Base-by-base conservation (phyloP, 805 yeast species). In the Nakazawaea wickerhamii region DNA sequence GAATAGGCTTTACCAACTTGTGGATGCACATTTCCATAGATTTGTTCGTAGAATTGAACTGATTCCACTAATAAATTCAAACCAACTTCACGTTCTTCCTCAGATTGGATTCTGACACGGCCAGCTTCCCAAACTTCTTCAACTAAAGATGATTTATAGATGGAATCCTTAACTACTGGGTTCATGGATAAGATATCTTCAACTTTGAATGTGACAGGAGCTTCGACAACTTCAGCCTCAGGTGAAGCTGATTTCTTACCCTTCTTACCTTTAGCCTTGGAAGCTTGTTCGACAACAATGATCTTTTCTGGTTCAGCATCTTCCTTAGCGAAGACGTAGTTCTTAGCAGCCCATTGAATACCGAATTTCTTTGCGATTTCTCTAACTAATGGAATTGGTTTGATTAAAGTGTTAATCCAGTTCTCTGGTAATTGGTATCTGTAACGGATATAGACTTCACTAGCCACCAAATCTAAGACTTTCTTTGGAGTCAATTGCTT, bases 351-450 rank as follows among this genome's bases (percentile, higher is more conserved):
- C 85, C 95, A 82, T 67, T 93, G 99, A 41, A 91, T 77, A 63
- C 98, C 98, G 52, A 81, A 77, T 62, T 85, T 84, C 41, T 68
- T 54, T 9, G 96, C 79, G 49, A 89, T 70, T 50, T 81, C 84
- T 64, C 90, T 79, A 53, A 87, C 67, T 27, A 61, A 49, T 40
- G 74, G 77, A 17, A 67, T 47, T 3, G 68, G 60, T 22, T 57
- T 59, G 28, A 73, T 47, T 14, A 57, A 49, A 1, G 60, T 52
- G 10, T 50, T 45, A 25, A 61, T 39, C 84, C 87, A 82, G 38
- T 67, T 60, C 0, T 54, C 58, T 1, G 79, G 67, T 33, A 88
- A 65, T 0, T 58, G 51, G 56, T 68, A 75, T 64, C 95, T 77
- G 71, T 75, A 89, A 55, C 95, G 81, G 30, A 59, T 49, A 28